Evolutionary conservation across 1,284 basidiomycete species (phyloP).

Genomic region (Tilletia setariae): DNA sequence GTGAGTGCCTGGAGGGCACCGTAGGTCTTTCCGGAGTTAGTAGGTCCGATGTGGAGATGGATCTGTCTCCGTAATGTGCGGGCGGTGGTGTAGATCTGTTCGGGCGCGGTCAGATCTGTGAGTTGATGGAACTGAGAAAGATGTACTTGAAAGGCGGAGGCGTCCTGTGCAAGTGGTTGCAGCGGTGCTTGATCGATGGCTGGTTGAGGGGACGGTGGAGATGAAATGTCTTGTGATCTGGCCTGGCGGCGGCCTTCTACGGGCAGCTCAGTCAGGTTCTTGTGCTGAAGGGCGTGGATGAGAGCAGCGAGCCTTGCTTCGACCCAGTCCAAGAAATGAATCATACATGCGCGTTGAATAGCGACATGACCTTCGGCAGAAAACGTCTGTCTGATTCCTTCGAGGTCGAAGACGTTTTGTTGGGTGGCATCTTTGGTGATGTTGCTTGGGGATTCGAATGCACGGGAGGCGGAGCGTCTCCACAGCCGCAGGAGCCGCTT

Average conservation of each 20-base stretch:
- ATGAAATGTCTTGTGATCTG: no score
- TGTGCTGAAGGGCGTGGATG: no score
- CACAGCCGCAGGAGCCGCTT: neutral
- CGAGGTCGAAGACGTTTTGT: neutral
- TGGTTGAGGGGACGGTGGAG: no score
- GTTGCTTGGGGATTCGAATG: neutral
- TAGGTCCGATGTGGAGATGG: conserved; percentile 94
- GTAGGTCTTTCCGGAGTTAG: conserved; percentile 96
- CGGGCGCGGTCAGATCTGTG: conserved; percentile 26
- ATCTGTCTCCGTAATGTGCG: conserved; percentile 68
- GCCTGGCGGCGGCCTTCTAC: no score
- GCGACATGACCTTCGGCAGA: neutral
- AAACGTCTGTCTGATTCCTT: neutral
- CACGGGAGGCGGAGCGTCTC: neutral
- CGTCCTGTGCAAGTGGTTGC: neutral
- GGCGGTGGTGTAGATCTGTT: conserved; percentile 55
- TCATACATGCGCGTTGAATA: neutral
- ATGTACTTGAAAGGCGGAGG: neutral
- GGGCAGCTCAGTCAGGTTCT: no score
- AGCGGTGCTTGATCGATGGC: neutral
- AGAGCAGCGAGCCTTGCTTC: no score
- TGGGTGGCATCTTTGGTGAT: neutral
- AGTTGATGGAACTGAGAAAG: neutral
- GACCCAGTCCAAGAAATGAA: conserved; percentile 5
- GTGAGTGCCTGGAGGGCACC: conserved; percentile 84